Conservation (phyloP, 176 grass and related monocot genomes). For the Zoysia pacifica region DNA sequence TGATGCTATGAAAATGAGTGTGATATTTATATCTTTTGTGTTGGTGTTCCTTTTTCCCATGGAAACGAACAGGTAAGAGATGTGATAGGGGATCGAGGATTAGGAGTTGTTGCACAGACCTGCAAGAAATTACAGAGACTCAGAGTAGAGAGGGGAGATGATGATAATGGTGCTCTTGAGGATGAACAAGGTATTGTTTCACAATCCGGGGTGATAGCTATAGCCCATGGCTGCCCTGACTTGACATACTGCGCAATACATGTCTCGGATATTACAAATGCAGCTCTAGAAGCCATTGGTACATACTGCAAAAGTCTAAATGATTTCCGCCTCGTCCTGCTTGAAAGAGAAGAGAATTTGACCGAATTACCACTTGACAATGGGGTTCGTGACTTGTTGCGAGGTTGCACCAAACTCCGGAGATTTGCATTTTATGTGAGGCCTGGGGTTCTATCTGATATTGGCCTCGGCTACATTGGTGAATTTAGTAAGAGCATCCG, state of each 20-base stretch:
- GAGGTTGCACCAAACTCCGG: slow-evolving; percentile 79
- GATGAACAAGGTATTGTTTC: slow-evolving; percentile 82
- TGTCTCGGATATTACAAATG: slow-evolving; percentile 94
- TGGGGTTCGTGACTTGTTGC: slow-evolving; percentile 75
- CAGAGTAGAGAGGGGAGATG: slow-evolving; percentile 88
- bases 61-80: slow-evolving; percentile 65
- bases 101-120: slow-evolving; percentile 82
- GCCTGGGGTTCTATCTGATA: slow-evolving; percentile 80
- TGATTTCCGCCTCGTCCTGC: slow-evolving; percentile 94
- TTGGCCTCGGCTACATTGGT: slow-evolving; percentile 79
- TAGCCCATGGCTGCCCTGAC: slow-evolving; percentile 75
- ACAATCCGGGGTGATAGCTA: slow-evolving; percentile 67
- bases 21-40: background rate
- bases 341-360: slow-evolving; percentile 74
- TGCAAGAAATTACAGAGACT: slow-evolving; percentile 93
- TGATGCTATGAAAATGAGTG: slow-evolving; percentile 25
- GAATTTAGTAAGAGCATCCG: slow-evolving; percentile 62
- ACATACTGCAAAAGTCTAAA: slow-evolving; percentile 72
- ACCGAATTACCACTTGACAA: slow-evolving; percentile 82
- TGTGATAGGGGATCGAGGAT: slow-evolving; percentile 87
- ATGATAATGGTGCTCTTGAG: slow-evolving; percentile 80
- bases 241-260: slow-evolving; percentile 82
- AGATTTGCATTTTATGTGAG: slow-evolving; percentile 97
- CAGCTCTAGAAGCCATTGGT: slow-evolving; percentile 79
- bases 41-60: slow-evolving; percentile 15